Evolutionary conservation across 371 early-diverging fungal species (phyloP).

Genomic region (Zopfochytrium polystomum): DNA sequence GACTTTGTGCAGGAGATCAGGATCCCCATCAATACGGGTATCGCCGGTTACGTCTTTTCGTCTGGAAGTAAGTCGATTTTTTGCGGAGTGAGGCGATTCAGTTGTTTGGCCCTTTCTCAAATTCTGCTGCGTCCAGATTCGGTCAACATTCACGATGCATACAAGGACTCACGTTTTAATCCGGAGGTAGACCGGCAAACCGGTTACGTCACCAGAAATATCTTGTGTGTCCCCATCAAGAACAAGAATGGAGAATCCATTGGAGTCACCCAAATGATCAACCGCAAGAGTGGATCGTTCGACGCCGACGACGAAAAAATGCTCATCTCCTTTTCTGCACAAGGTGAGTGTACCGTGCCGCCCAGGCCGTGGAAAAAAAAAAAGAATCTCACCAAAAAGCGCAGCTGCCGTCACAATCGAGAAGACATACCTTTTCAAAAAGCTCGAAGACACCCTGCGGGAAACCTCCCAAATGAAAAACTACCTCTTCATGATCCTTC

Average conservation of each 20-base stretch:
- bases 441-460: constrained; percentile 38
- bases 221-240: constrained; percentile 49
- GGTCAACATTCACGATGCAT: constrained; percentile 46
- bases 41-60: constrained; percentile 43
- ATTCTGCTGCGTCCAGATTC: constrained; percentile 18
- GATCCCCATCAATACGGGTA: constrained; percentile 37
- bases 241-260: constrained; percentile 40
- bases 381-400: constrained; percentile 17
- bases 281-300: constrained; percentile 36
- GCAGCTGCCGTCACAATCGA: constrained; percentile 51
- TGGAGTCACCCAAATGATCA: constrained; percentile 51
- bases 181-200: constrained; percentile 45
- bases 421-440: constrained; percentile 42
- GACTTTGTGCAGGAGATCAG: constrained; percentile 42
- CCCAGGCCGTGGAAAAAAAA: too few relatives aligned
- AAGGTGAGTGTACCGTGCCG: constrained; percentile 31
- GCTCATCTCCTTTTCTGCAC: constrained; percentile 45
- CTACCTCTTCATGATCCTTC: constrained; percentile 44
- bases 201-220: constrained; percentile 43
- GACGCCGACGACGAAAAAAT: constrained; percentile 42
- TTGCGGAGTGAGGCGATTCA: too few relatives aligned
- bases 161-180: constrained; percentile 46
- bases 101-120: constrained; percentile 6
- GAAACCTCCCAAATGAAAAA: constrained; percentile 31
- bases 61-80: constrained; percentile 29